Evolutionary conservation across 225 moss, liverwort and hornwort species (phyloP).

Genomic region (Ulota crispa): DNA sequence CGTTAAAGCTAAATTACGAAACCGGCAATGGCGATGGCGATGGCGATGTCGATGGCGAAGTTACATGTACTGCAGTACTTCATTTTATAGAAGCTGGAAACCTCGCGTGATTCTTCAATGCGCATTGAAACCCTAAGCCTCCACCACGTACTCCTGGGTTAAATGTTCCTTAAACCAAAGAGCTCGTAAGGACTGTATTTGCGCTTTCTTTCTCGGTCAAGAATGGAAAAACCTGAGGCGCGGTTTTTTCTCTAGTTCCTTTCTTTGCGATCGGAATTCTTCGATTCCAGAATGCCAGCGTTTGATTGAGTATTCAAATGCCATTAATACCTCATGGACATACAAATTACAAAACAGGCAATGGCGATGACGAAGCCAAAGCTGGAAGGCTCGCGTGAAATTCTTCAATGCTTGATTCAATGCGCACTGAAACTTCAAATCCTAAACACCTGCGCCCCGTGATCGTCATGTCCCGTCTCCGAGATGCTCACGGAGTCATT

Average conservation of each 20-base stretch:
- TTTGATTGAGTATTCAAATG: neutral
- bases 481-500: conserved; percentile 6
- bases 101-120: neutral
- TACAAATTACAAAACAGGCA: neutral
- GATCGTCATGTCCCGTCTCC: neutral
- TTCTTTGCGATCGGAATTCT: neutral
- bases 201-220: neutral
- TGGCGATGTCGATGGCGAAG: neutral
- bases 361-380: neutral
- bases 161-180: neutral
- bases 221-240: neutral
- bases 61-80: neutral
- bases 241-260: neutral
- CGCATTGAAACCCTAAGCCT: neutral
- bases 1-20: neutral
- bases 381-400: neutral
- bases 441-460: neutral
- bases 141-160: neutral
- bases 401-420: neutral
- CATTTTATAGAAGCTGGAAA: neutral
- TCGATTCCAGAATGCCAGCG: neutral
- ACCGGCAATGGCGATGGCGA: neutral
- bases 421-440: neutral
- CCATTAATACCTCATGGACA: neutral
- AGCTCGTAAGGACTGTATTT: neutral